Conservation (phyloP, 768 basidiomycete genomes). For the Lepiota venenata region DNA sequence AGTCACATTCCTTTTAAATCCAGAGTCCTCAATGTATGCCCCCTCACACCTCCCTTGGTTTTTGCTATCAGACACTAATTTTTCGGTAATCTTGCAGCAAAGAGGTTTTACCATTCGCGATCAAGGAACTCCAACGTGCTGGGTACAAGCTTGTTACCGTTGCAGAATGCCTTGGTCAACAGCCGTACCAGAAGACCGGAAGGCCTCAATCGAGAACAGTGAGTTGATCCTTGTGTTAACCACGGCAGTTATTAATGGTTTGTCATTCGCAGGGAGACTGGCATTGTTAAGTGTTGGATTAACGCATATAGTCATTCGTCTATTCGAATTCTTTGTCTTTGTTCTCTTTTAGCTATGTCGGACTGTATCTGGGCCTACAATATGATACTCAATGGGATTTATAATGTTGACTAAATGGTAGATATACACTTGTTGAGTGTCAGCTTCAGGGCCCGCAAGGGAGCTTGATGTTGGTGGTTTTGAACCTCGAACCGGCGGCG, state of each 20-base stretch:
- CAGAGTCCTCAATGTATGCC: too few species aligned
- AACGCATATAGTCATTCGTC: neutral
- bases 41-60: neutral
- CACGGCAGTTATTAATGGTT: neutral
- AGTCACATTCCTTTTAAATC: too few species aligned
- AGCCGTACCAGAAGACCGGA: constrained; percentile 13
- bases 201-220: constrained; percentile 27
- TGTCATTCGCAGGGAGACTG: neutral
- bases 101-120: constrained; percentile 13
- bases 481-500: too few species aligned
- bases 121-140: constrained; percentile 10
- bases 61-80: too few species aligned
- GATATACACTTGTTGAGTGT: too few species aligned
- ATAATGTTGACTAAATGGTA: too few species aligned
- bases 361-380: neutral
- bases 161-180: constrained; percentile 14
- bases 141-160: constrained; percentile 15
- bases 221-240: constrained; percentile 5
- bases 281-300: neutral
- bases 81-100: constrained; percentile 1
- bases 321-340: neutral
- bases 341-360: neutral
- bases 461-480: too few species aligned
- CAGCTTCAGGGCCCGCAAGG: too few species aligned
- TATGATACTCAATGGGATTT: too few species aligned